phyloP scores from a whole-genome alignment of 1,284 basidiomycete species.

The Melanopsichium pennsylvanicum region DNA sequence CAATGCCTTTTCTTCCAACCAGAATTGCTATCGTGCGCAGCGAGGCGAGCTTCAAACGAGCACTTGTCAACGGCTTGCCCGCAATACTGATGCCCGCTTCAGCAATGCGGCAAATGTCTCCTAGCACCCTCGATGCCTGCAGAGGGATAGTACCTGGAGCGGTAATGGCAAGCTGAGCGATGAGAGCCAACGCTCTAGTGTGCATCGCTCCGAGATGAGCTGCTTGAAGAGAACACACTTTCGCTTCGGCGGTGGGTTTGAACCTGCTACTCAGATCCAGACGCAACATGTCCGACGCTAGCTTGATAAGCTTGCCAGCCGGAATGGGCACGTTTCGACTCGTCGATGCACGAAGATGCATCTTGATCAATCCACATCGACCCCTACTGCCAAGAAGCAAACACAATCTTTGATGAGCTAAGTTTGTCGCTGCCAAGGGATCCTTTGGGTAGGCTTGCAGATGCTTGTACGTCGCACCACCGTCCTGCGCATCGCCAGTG shows the following conservation, averaged over 20 bases:
- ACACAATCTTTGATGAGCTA: slow-evolving; percentile 22
- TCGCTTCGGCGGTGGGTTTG: slow-evolving; percentile 39
- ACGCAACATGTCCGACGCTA: slow-evolving; percentile 68
- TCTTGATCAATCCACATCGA: slow-evolving; percentile 25
- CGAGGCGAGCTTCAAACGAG: slow-evolving; percentile 20
- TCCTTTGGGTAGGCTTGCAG: slow-evolving; percentile 24
- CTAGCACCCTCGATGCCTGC: slow-evolving; percentile 16
- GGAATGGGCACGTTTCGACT: slow-evolving; percentile 78
- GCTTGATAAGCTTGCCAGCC: slow-evolving; percentile 69
- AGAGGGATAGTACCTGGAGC: slow-evolving; percentile 30
- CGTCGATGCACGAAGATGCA: slow-evolving; percentile 67
- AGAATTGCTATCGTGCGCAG: slow-evolving; percentile 35
- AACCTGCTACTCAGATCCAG: slow-evolving; percentile 62
- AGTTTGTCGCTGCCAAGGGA: slow-evolving; percentile 26
- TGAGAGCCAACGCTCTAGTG: slow-evolving; percentile 29
- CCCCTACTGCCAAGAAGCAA: slow-evolving; percentile 36
- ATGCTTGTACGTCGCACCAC: slow-evolving; percentile 8
- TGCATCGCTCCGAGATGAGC: slow-evolving; percentile 18
- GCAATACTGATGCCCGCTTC: slow-evolving; percentile 12
- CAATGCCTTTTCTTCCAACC: slow-evolving; percentile 20
- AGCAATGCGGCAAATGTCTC: slow-evolving; percentile 33
- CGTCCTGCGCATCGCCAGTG: neutral
- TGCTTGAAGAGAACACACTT: slow-evolving; percentile 34
- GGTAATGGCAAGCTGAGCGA: slow-evolving; percentile 26
- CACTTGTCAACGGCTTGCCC: neutral